Base-by-base conservation (phyloP, 1,284 basidiomycete genomes). In the Coriolopsis trogii region DNA sequence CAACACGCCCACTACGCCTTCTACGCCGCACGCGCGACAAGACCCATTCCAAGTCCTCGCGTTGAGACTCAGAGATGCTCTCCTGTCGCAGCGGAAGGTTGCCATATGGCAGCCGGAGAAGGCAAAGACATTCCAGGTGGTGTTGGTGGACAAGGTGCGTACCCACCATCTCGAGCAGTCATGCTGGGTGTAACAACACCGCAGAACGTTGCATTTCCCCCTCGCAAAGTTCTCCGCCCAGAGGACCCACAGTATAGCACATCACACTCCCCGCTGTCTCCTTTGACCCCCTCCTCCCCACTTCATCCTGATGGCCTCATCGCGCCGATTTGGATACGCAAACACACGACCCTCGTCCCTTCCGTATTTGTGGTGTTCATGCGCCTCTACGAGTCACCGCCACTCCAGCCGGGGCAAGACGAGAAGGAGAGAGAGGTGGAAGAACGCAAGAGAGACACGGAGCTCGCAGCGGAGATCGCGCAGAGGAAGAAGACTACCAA, bases 241-340 rank as follows among this genome's bases (percentile, higher is more conserved):
- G 77, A 74, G 23, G 76, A 88, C 43, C 80, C 80, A 51, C 75
- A 81, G 57, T 64, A 80, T 5, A 68, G 76, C 1, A 63, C 67
- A 26, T 69, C 80, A 12, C 92, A 94, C 68, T 98, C 95, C 0
- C 94, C 94, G 0, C 77, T 98, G 7, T 97, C 93, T 0, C 96
- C 96, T 0, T 73, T 97, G 23, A 92, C 91, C 0, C 87, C 90
- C 0, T 81, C 87, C 1, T 95, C 93, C 0, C 95, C 96, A 0
- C 76, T 97, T 13, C 83, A 93, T 67, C 96, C 96, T 0, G 96
- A 99, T 67, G 96, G 96, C 0, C 74, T 99, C 41, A 92, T 99
- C 51, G 93, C 95, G 1, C 96, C 95, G 0, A 93, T 98, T 62
- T 99, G 96, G 96, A 85, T 98, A 15, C 81, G 95, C 40, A 99